Base-by-base conservation (phyloP, 352 stramenopile species). In the Elongisporangium prolatum region DNA sequence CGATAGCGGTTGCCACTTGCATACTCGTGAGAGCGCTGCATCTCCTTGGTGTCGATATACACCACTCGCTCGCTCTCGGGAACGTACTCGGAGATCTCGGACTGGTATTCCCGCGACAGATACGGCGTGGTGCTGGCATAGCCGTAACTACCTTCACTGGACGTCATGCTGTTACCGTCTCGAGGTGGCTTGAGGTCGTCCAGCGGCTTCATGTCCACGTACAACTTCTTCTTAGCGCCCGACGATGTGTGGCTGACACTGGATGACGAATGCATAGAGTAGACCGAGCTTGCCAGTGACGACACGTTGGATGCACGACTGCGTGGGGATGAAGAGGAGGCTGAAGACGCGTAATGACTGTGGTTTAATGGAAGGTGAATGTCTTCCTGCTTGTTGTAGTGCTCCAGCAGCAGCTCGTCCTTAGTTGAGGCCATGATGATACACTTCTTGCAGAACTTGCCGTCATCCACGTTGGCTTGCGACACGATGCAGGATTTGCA, bases 371-470 rank as follows among this genome's bases (percentile, higher is more conserved):
- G 28, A 40, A 40, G 1, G 9, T 52, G 11, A 14, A 2, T 1
- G 18, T 18, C 11, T n/a, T 52, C 48, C 18, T 52, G 18, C 21
- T 52, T 24, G 21, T 52, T 21, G 18, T 52, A 24, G 6, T 25
- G 48, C 18, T 52, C 48, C 18, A 40, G 28, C 20, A 66, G 48
- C 24, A 61, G 34, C 25, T 74, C 65, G n/a, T 75, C 59, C 52
- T 84, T 68, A 3, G 50, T 70, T 8, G 71, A 85, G 0, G 78
- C 79, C 56, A 84, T 59, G 52, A 86, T 68, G 25, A 89, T 72
- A 60, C 80, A 89, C 62, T 86, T 85, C 28, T 81, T 89, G 64
- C 80, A 90, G 53, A 90, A 88, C 67, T 87, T 90, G 57, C 60
- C 68, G 8, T 71, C 68, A n/a, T 84, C 74, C 16, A 68, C 71